Conservation (phyloP, 805 yeast genomes). For the Wickerhamomyces bovis region DNA sequence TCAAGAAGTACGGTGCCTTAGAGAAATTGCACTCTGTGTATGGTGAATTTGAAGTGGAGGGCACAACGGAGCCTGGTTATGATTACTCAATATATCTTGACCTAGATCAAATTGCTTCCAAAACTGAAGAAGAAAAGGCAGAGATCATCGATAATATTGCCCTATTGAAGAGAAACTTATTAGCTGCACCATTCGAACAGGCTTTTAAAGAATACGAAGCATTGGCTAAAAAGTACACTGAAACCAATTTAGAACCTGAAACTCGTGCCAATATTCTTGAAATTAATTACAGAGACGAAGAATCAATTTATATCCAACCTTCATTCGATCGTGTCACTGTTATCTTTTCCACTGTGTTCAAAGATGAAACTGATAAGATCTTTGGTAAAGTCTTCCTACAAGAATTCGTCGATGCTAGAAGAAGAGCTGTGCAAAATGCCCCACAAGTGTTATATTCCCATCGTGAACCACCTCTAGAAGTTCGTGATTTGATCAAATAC, state of each 20-base stretch:
- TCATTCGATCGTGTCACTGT: slow-evolving; percentile 95
- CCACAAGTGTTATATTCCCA: slow-evolving; percentile 95
- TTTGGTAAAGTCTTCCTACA: slow-evolving; percentile 86
- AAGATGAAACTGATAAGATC: slow-evolving; percentile 93
- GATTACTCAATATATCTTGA: slow-evolving; percentile 73
- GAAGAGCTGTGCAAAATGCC: slow-evolving; percentile 92
- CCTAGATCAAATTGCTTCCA: slow-evolving; percentile 33
- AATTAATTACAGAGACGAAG: slow-evolving; percentile 87
- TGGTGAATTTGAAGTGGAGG: slow-evolving; percentile 32
- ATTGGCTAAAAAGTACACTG: slow-evolving; percentile 32
- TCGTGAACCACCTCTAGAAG: slow-evolving; percentile 89
- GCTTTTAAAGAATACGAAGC: slow-evolving; percentile 79
- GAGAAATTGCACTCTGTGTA: slow-evolving; percentile 48
- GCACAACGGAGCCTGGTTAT: slow-evolving; percentile 63
- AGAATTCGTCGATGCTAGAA: slow-evolving; percentile 94
- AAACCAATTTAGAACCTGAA: slow-evolving; percentile 25
- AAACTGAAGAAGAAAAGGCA: slow-evolving; percentile 41
- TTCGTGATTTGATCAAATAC: slow-evolving; percentile 38
- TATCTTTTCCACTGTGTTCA: slow-evolving; percentile 87
- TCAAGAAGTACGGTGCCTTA: slow-evolving; percentile 58
- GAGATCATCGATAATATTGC: slow-evolving; percentile 60
- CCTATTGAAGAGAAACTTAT: slow-evolving; percentile 73
- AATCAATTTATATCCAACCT: slow-evolving; percentile 84
- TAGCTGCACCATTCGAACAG: slow-evolving; percentile 88
- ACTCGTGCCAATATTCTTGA: slow-evolving; percentile 18